Evolutionary conservation across 805 yeast species (phyloP).

Genomic region (Ogataea paradorogensis): DNA sequence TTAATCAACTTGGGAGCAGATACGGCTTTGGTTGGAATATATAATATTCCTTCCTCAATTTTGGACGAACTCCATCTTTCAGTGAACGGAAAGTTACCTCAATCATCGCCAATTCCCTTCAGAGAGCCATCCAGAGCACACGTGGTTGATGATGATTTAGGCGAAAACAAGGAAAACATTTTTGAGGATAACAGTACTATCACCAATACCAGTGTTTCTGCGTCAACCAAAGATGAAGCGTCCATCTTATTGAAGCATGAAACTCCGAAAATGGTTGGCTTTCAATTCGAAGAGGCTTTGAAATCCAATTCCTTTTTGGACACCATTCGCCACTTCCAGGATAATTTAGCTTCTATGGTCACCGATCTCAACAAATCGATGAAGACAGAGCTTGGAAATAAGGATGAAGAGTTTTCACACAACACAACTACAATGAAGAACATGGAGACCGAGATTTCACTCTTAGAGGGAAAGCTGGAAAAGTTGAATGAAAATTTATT

Average conservation of each 20-base stretch:
- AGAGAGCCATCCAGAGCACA: neutral
- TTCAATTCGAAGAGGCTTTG: neutral
- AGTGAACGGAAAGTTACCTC: neutral
- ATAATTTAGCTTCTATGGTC: slow-evolving; percentile 22
- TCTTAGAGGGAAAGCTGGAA: slow-evolving; percentile 20
- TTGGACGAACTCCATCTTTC: slow-evolving; percentile 16
- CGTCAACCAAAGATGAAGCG: slow-evolving; percentile 6
- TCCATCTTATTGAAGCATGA: slow-evolving; percentile 4
- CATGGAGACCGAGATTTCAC: slow-evolving; percentile 39
- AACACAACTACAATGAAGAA: slow-evolving; percentile 41
- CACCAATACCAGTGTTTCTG: slow-evolving; percentile 4
- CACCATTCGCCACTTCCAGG: slow-evolving; percentile 20
- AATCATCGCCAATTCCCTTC: neutral
- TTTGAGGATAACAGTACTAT: slow-evolving; percentile 33
- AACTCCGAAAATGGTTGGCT: slow-evolving; percentile 1
- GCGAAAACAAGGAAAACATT: slow-evolving; percentile 49
- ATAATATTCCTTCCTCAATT: slow-evolving; percentile 22
- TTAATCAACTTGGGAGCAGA: slow-evolving; percentile 49
- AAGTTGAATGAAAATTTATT: slow-evolving; percentile 21
- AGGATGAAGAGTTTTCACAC: slow-evolving; percentile 51
- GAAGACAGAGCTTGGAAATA: slow-evolving; percentile 34
- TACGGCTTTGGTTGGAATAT: slow-evolving; percentile 22
- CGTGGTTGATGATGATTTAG: slow-evolving; percentile 30
- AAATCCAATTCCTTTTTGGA: slow-evolving; percentile 8
- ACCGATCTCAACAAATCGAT: slow-evolving; percentile 23